A percentile compares a stretch with the other conserved stretches of the same genome.
These are phyloP conservation scores for Jatropha multifida DNA, from an alignment of 441 rosid species.

Conservation along the genomic window DNA sequence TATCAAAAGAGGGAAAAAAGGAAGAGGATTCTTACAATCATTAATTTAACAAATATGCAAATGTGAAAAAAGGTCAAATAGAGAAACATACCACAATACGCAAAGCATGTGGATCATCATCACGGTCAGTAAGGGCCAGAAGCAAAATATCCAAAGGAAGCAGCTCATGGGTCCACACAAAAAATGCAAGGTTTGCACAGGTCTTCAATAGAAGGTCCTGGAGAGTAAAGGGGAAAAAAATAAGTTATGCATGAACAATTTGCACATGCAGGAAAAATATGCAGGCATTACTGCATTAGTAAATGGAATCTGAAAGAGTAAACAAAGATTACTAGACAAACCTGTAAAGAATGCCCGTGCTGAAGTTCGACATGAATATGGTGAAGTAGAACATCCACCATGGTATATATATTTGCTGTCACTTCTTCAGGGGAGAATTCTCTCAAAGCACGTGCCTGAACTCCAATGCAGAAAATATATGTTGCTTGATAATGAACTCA, in stretches of 20 bases:
- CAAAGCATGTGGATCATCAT: slow-evolving; percentile 93
- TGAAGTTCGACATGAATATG: slow-evolving; percentile 75
- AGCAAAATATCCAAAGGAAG: slow-evolving; percentile 95
- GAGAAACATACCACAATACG: slow-evolving; percentile 69
- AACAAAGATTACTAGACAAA: slow-evolving; percentile 26
- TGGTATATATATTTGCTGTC: slow-evolving; percentile 84
- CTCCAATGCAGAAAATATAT: slow-evolving; percentile 20
- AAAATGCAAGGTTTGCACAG: slow-evolving; percentile 69
- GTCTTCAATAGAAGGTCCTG: slow-evolving; percentile 69
- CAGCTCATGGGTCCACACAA: slow-evolving; percentile 88
- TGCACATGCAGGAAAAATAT: background rate
- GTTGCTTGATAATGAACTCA: slow-evolving; percentile 18
- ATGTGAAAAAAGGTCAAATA: slow-evolving; percentile 16
- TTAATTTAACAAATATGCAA: background rate
- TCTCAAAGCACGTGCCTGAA: slow-evolving; percentile 75
- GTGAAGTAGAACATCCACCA: slow-evolving; percentile 97
- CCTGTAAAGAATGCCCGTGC: slow-evolving; percentile 74
- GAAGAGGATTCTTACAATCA: background rate
- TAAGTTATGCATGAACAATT: background rate
- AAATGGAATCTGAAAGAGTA: slow-evolving; percentile 13
- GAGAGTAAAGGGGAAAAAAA: background rate
- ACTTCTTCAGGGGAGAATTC: slow-evolving; percentile 96
- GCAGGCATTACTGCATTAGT: slow-evolving; percentile 14
- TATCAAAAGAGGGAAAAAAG: background rate
- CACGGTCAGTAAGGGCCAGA: slow-evolving; percentile 91